These are phyloP conservation scores for Fusarium sp. DNA, from an alignment of 2,329 filamentous ascomycete genomes.

Conservation along the genomic window DNA sequence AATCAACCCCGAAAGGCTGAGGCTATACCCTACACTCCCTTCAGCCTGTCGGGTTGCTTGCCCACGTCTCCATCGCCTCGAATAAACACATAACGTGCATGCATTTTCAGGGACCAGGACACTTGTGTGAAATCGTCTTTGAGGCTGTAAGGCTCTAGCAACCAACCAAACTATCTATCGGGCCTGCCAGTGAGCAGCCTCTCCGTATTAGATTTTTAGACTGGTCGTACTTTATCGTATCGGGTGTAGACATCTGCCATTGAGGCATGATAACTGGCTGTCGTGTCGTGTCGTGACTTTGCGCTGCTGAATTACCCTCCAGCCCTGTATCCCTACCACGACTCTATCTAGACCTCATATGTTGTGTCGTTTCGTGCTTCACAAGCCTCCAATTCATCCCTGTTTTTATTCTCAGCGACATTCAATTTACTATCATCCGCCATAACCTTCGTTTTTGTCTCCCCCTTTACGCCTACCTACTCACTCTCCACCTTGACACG, in stretches of 20 bases:
- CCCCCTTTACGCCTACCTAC: conserved; percentile 18
- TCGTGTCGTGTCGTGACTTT: conserved; percentile 27
- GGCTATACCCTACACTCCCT: no score
- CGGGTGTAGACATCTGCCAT: conserved; percentile 11
- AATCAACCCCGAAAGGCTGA: no score
- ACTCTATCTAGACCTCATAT: conserved; percentile 36
- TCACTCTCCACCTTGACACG: conserved; percentile 15
- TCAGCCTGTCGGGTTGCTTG: background rate
- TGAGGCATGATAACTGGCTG: conserved; percentile 28
- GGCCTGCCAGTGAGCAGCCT: conserved; percentile 8
- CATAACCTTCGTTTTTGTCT: conserved; percentile 27
- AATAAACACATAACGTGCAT: background rate
- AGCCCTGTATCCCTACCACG: background rate
- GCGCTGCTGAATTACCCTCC: conserved; percentile 22
- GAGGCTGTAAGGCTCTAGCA: background rate
- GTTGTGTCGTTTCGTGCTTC: conserved; percentile 37
- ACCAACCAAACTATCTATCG: conserved; percentile 29
- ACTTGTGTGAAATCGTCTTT: conserved; percentile 20
- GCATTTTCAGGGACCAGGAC: conserved; percentile 27
- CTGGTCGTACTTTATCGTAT: conserved; percentile 5
- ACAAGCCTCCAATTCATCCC: conserved; percentile 24
- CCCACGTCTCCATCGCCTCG: conserved; percentile 5
- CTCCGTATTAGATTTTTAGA: conserved; percentile 15
- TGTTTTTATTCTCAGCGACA: background rate
- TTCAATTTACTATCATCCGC: conserved; percentile 17